Evolutionary conservation across 495 filamentous ascomycete genomes (phyloP).

Genomic region (Lasiosphaeris hirsuta): DNA sequence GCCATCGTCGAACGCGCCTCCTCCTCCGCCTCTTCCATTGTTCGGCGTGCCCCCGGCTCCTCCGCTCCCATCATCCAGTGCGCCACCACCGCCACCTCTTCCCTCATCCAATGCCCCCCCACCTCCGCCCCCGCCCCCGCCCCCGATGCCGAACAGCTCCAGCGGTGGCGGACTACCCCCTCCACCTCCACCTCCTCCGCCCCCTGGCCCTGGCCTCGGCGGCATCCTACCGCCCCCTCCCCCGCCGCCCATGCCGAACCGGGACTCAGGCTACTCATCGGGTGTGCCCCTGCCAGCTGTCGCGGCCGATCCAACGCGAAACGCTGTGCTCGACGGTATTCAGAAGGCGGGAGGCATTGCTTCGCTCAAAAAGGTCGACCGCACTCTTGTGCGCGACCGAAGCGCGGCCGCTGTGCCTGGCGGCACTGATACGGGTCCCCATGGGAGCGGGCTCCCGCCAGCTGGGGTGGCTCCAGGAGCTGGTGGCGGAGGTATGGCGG

Average conservation of each 20-base stretch:
- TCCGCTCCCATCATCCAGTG: slow-evolving; percentile 34
- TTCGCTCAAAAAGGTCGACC: slow-evolving; percentile 76
- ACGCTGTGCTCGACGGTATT: slow-evolving; percentile 78
- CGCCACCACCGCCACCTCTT: slow-evolving; percentile 33
- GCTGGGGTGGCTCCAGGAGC: slow-evolving; percentile 45
- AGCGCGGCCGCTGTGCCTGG: slow-evolving; percentile 65
- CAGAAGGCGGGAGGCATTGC: slow-evolving; percentile 69
- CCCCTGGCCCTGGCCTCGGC: slow-evolving; percentile 47
- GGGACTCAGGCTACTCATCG: slow-evolving; percentile 56
- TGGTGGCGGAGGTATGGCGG: slow-evolving; percentile 64
- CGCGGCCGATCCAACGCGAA: slow-evolving; percentile 46
- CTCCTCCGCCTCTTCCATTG: slow-evolving; percentile 31
- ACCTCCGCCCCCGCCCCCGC: slow-evolving; percentile 36
- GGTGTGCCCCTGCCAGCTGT: slow-evolving; percentile 58
- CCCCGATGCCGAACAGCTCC: slow-evolving; percentile 31
- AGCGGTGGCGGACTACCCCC: slow-evolving; percentile 40
- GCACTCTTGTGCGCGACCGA: slow-evolving; percentile 72
- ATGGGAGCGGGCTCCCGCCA: slow-evolving; percentile 52
- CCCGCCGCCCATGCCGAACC: slow-evolving; percentile 64
- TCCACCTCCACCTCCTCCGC: slow-evolving; percentile 53
- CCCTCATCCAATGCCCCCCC: slow-evolving; percentile 31
- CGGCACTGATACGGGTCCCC: slow-evolving; percentile 52
- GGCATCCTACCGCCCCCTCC: slow-evolving; percentile 58
- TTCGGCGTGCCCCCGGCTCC: slow-evolving; percentile 35
- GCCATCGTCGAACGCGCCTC: slow-evolving; percentile 35